These are phyloP conservation scores for Roridomyces roridus DNA, from an alignment of 768 basidiomycete genomes.

Conservation along the genomic window DNA sequence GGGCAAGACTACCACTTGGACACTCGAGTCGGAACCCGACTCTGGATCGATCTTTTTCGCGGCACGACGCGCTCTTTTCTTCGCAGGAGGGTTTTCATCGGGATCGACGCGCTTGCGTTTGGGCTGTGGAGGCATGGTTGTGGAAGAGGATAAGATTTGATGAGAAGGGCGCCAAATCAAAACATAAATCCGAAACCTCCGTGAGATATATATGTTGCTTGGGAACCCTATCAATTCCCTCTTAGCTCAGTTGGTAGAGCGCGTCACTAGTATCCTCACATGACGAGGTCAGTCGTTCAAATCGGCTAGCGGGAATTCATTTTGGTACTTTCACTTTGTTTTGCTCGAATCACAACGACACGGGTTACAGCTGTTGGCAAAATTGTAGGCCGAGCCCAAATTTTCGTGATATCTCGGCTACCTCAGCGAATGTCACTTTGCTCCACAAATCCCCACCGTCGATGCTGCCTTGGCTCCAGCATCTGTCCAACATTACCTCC, in stretches of 20 bases:
- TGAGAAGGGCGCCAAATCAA: no score
- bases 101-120: not conserved
- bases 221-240: slow-evolving; percentile 33
- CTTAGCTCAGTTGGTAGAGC: slow-evolving; percentile 65
- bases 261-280: slow-evolving; percentile 53
- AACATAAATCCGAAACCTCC: not conserved
- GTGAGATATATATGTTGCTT: not conserved
- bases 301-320: slow-evolving; percentile 21
- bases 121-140: no score
- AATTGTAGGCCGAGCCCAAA: no score
- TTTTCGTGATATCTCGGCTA: no score
- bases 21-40: slow-evolving; percentile 9
- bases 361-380: no score
- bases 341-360: no score
- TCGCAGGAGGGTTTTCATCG: slow-evolving; percentile 3
- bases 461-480: no score
- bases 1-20: not conserved
- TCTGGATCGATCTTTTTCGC: slow-evolving; percentile 2
- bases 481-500: no score
- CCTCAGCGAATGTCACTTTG: no score
- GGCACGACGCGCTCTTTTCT: slow-evolving; percentile 13
- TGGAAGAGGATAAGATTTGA: no score
- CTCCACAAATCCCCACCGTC: no score
- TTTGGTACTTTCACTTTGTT: not conserved
- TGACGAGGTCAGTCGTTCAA: slow-evolving; percentile 26